Base-by-base conservation (phyloP, 2,329 filamentous ascomycete species). In the Neurospora sp. region DNA sequence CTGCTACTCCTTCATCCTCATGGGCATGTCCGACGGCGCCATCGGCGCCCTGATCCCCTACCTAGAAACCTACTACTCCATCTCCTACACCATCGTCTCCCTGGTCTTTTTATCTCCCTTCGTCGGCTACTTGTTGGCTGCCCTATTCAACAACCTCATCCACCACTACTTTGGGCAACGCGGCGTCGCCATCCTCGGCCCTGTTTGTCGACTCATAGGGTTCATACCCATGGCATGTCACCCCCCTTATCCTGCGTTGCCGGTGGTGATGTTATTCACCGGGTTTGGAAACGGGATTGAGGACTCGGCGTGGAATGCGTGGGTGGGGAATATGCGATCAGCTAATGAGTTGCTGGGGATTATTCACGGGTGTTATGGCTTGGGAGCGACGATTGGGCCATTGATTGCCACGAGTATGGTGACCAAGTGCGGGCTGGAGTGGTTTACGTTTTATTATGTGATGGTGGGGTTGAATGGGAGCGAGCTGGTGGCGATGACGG, bases 361-460 rank as follows among this genome's bases (percentile, higher is more conserved):
- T 70, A 79, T 94, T 36, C 91, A 93, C 77, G 90, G 87, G 0
- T 86, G 87, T 43, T 95, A 93, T 75, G 91, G 91, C 0, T 75
- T 92, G 0, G 92, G 92, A 0, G 92, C 89, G 1, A 89, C 90
- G 0, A 81, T 93, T 12, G 83, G 85, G 3, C 92, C 91, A 0
- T 78, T 94, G 6, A 84, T 93, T 71, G 91, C 91, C 1, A 93
- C 92, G 0, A 85, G 86, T 4, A 88, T 95, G 86, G 86, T 94
- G 41, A 88, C 89, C 0, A 88, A 87, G 73, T 87, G 81, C 0
- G 74, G 81, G 4, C 76, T 90, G 67, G 82, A 82, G 0, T 96
- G 92, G 92, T 92, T 89, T 74, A 82, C 82, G 11, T 94, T 91
- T 78, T 95, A 92, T 79, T 93, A 92, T 76, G 80, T 93, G 69